A percentile compares a stretch with the other conserved stretches of the same genome.
Evolutionary conservation across 495 filamentous ascomycete species (phyloP).

Genomic region (Penicillium longicatenatum): DNA sequence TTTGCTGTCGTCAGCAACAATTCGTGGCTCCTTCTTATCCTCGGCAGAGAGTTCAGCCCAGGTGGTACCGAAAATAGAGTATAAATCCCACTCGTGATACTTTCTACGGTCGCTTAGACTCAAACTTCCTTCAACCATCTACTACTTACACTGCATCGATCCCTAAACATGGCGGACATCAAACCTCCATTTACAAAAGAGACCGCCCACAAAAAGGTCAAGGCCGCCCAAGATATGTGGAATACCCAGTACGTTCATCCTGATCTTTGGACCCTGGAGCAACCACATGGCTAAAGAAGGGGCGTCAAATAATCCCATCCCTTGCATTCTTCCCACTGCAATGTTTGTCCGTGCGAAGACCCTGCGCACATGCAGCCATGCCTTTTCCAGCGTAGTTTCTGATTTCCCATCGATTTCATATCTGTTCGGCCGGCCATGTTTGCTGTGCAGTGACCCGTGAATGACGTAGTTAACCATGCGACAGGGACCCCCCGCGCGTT

Average conservation of each 20-base stretch:
- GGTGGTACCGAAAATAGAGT: not conserved
- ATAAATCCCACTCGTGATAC: not conserved
- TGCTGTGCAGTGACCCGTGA: not conserved
- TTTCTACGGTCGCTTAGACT: not conserved
- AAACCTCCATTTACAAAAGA: conserved; percentile 80
- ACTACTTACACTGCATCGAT: not conserved
- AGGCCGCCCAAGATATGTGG: conserved; percentile 83
- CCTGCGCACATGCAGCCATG: conserved; percentile 13
- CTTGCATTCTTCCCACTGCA: conserved; percentile 30
- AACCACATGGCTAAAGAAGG: conserved; percentile 26
- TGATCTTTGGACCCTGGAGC: conserved; percentile 1
- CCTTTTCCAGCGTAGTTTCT: not conserved
- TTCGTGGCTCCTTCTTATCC: not conserved
- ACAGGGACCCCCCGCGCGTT: conserved; percentile 63
- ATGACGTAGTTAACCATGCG: conserved; percentile 24
- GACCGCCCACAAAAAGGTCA: conserved; percentile 77
- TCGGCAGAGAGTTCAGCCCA: not conserved
- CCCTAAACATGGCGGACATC: conserved; percentile 50
- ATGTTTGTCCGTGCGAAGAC: conserved; percentile 21
- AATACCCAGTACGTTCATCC: conserved; percentile 64
- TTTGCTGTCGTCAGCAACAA: not conserved
- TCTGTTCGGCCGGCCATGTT: not conserved
- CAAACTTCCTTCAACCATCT: not conserved
- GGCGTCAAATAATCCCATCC: conserved; percentile 22
- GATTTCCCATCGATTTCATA: not conserved